These are phyloP conservation scores for Pseudoneurospora amorphoporcata DNA, from an alignment of 495 filamentous ascomycete genomes.

Conservation along the genomic window DNA sequence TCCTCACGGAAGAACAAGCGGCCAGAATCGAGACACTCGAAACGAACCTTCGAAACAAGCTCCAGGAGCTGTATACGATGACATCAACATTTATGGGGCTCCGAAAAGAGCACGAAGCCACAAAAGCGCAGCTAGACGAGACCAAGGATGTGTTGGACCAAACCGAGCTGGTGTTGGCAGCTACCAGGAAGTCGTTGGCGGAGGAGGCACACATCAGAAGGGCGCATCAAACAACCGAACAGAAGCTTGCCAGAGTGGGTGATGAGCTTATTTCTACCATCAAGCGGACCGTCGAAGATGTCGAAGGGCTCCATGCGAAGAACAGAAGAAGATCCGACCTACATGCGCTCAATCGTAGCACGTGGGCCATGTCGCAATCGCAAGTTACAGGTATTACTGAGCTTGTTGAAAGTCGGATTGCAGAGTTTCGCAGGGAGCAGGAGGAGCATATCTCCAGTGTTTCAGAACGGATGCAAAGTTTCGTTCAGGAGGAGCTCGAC, in stretches of 20 bases:
- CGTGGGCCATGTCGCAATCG: constrained; percentile 65
- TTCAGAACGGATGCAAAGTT: constrained; percentile 57
- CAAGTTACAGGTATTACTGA: constrained; percentile 66
- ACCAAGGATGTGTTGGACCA: constrained; percentile 74
- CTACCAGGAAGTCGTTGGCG: constrained; percentile 61
- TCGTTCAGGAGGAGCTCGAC: constrained; percentile 60
- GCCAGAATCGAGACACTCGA: constrained; percentile 92
- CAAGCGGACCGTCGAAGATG: constrained; percentile 64
- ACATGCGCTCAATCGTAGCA: constrained; percentile 64
- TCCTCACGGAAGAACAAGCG: constrained; percentile 82
- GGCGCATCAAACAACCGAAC: constrained; percentile 81
- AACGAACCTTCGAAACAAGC: constrained; percentile 75
- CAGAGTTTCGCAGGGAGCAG: constrained; percentile 59
- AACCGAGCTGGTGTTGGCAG: constrained; percentile 70
- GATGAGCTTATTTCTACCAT: constrained; percentile 65
- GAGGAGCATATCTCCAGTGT: constrained; percentile 54
- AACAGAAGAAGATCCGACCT: constrained; percentile 71
- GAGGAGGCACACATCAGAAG: constrained; percentile 72
- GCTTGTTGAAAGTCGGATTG: constrained; percentile 62
- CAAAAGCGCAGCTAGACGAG: constrained; percentile 56
- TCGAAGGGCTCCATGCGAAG: constrained; percentile 72
- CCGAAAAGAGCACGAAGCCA: constrained; percentile 77
- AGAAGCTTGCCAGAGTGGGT: constrained; percentile 59
- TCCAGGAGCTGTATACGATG: constrained; percentile 77
- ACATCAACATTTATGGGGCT: constrained; percentile 75